phyloP scores from a whole-genome alignment of 352 stramenopile genomes.

The Phytopythium mirpurense region DNA sequence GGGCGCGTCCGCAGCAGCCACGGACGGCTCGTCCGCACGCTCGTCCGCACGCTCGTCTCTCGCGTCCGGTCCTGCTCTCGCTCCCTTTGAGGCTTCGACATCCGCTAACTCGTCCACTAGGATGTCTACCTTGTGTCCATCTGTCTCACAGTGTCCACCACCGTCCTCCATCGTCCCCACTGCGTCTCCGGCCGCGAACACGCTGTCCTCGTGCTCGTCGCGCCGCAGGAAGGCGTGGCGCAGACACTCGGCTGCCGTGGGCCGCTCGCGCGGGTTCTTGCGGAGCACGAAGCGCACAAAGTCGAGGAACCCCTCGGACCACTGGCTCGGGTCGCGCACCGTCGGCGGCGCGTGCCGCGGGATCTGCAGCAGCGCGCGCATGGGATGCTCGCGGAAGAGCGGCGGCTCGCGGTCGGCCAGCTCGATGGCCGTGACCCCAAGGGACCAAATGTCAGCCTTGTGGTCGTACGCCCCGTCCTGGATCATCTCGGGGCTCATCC shows the following conservation, averaged over 20 bases:
- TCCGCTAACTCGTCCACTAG: no score
- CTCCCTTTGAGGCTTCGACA: no score
- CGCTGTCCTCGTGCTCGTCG: conserved; percentile 29
- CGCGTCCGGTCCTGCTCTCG: no score
- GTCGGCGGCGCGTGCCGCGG: conserved; percentile 77
- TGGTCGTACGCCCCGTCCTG: conserved; percentile 89
- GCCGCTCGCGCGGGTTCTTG: conserved; percentile 63
- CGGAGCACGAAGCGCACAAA: conserved; percentile 85
- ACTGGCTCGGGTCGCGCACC: conserved; percentile 64
- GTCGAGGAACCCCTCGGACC: conserved; percentile 72
- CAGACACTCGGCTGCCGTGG: conserved; percentile 85
- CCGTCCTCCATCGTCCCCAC: neutral
- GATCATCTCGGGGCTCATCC: conserved; percentile 95
- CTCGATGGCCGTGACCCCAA: conserved; percentile 91
- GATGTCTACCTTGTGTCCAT: no score
- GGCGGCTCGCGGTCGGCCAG: conserved; percentile 89
- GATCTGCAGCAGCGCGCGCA: conserved; percentile 77
- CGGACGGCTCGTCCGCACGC: neutral
- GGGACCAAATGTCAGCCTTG: conserved; percentile 89
- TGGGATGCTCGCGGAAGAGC: conserved; percentile 87
- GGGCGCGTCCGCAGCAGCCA: neutral
- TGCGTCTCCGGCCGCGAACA: conserved; percentile 17
- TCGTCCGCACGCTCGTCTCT: no score
- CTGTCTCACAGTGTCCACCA: no score
- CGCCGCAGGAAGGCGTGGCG: conserved; percentile 84